A percentile compares a stretch with the other conserved stretches of the same genome.
These are phyloP conservation scores for Thalassiosira livingstoniorum DNA, from an alignment of 352 stramenopile species.

Conservation along the genomic window DNA sequence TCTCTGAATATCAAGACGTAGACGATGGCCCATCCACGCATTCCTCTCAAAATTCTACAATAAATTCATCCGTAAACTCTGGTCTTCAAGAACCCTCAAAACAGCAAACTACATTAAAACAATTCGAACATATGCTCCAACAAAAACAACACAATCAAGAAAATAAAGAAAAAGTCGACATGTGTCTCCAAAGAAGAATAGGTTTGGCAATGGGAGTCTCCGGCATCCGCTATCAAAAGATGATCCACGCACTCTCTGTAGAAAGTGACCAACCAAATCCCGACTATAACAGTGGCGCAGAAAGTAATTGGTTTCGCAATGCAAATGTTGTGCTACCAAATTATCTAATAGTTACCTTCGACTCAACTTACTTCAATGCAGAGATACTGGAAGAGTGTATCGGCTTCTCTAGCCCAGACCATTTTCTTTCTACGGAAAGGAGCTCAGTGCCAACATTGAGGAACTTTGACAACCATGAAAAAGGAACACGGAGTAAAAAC, in stretches of 20 bases:
- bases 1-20: too few species aligned
- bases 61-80: too few species aligned
- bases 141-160: neutral
- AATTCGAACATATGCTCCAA: too few species aligned
- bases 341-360: slow-evolving; percentile 35
- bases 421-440: too few species aligned
- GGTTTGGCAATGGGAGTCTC: slow-evolving; percentile 39
- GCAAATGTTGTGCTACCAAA: slow-evolving; percentile 1
- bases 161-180: neutral
- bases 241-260: slow-evolving; percentile 2
- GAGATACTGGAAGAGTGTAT: slow-evolving; percentile 7
- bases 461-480: neutral
- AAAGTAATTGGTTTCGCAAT: neutral
- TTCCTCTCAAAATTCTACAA: too few species aligned
- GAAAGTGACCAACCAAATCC: neutral
- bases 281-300: neutral
- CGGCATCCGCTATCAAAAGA: slow-evolving; percentile 29
- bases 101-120: too few species aligned
- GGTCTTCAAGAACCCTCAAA: too few species aligned
- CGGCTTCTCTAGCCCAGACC: neutral
- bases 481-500: neutral
- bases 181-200: slow-evolving; percentile 32
- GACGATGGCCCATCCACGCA: too few species aligned
- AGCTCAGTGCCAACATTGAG: too few species aligned
- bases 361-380: slow-evolving; percentile 27